Evolutionary conservation across 2,329 filamentous ascomycete species (phyloP).

Genomic region (Colletotrichum sp.): DNA sequence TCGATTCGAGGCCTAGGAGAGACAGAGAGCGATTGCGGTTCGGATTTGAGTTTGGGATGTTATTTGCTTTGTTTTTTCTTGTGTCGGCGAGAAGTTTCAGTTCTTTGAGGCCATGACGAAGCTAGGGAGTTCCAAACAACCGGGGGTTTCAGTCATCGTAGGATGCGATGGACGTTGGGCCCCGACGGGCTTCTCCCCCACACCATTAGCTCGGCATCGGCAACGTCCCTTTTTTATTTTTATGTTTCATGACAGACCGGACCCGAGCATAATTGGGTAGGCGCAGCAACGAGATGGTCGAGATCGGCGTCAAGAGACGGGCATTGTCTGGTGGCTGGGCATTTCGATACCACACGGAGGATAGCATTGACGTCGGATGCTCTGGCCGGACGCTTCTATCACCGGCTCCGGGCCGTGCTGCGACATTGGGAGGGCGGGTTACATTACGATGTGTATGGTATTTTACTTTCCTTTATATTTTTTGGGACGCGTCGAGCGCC

Average conservation of each 20-base stretch:
- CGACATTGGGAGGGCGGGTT: conserved; percentile 11
- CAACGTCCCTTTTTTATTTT: neutral
- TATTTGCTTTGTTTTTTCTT: neutral
- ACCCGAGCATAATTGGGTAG: conserved; percentile 51
- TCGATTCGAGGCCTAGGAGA: conserved; percentile 5
- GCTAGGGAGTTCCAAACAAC: neutral
- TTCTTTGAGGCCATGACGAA: neutral
- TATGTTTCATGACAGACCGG: conserved; percentile 14
- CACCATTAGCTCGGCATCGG: neutral
- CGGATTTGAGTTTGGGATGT: neutral
- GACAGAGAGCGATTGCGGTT: conserved; percentile 10
- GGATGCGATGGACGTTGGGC: neutral
- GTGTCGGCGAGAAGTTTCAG: neutral
- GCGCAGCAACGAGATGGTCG: conserved; percentile 55
- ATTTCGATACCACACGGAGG: conserved; percentile 24
- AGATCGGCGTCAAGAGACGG: conserved; percentile 40
- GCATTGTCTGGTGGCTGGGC: conserved; percentile 18
- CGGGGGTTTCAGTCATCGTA: neutral
- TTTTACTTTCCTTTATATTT: neutral
- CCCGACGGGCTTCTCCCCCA: neutral
- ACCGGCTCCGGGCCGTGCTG: conserved; percentile 15
- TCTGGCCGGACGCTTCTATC: conserved; percentile 12
- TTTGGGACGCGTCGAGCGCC: neutral
- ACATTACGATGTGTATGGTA: conserved; percentile 20
- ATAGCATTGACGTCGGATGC: conserved; percentile 18